Evolutionary conservation across 2,329 filamentous ascomycete species (phyloP), one percentile per base, ranked within the genome.

Genomic region (Cladobotryum protrusum): DNA sequence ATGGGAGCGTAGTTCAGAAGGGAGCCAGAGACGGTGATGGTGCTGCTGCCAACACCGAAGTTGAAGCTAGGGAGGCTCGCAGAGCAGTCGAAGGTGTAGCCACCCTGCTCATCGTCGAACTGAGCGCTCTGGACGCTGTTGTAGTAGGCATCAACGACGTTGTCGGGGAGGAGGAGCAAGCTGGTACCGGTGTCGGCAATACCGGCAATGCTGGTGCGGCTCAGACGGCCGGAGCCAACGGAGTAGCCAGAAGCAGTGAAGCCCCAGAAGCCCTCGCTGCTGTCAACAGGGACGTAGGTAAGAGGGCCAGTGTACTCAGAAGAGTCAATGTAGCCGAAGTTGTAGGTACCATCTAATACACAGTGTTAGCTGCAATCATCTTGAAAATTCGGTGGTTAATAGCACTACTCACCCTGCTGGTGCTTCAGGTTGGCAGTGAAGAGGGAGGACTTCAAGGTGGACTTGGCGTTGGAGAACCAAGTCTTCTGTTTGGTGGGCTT

Each of bases 341-440:
- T 83, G 68, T 89, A 91, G 29, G 78, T 75, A 42, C 86, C 86
- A 2, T 73, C 72, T 41, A 19, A 40, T 20, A 8, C 11, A 17
- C 3, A 18, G 5, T 2, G 24, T 48, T 24, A 43, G 46, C 14
- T 3, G 9, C 17, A 43, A 39, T 34, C 36, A 32, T 47, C 33
- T 35, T 18, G 19, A 18, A 5, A 13, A 41, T 47, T 65, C 2
- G 14, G 17, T 2, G 18, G 35, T 14, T n/a, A 12, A 24, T 13
- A 9, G 2, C 9, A 32, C 4, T 36, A 51, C 54, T 24, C 52
- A 60, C 63, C 55, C 12, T 59, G 54, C 35, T 59, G 72, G 56
- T 78, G 75, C 60, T 80, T 79, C 41, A 92, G 73, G 53, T 85
- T 77, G 19, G 83, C 85, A 0, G 86, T 87, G 68, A 91, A 86